These are phyloP conservation scores for Prorocentrum cordatum DNA, from an alignment of 169 alveolate genomes.

Conservation along the genomic window DNA sequence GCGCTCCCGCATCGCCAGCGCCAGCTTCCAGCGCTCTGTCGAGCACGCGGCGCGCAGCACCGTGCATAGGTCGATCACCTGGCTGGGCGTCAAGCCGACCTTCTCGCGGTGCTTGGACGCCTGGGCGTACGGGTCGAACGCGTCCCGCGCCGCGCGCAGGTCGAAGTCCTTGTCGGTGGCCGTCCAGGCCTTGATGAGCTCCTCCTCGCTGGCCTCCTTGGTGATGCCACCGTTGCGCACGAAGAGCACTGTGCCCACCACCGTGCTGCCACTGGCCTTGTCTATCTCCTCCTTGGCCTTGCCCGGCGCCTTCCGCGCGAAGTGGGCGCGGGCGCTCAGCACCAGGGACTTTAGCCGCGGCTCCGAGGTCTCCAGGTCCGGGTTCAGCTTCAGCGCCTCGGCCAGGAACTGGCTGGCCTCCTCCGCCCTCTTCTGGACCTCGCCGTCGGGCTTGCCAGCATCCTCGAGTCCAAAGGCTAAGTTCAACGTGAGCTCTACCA, in stretches of 20 bases:
- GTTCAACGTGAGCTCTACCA: slow-evolving; percentile 21
- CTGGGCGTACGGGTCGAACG: slow-evolving; percentile 26
- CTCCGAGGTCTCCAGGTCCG: neutral
- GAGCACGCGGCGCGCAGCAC: slow-evolving; percentile 32
- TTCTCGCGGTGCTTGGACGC: neutral
- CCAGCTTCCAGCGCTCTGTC: slow-evolving; percentile 24
- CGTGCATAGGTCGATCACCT: slow-evolving; percentile 10
- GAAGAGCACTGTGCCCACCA: slow-evolving; percentile 10
- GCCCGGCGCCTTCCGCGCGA: slow-evolving; percentile 45
- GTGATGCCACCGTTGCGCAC: slow-evolving; percentile 30
- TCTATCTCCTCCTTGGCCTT: slow-evolving; percentile 34
- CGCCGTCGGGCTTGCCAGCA: slow-evolving; percentile 17
- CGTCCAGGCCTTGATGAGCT: slow-evolving; percentile 45
- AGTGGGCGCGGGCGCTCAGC: slow-evolving; percentile 33
- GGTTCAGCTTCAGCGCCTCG: slow-evolving; percentile 24
- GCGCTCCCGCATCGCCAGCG: slow-evolving; percentile 17
- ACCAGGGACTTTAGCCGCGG: slow-evolving; percentile 12
- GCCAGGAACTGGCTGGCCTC: slow-evolving; percentile 28
- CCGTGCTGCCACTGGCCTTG: slow-evolving; percentile 46
- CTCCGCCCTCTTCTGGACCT: slow-evolving; percentile 42
- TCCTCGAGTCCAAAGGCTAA: slow-evolving; percentile 63
- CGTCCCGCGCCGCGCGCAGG: slow-evolving; percentile 14
- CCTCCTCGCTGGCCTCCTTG: slow-evolving; percentile 20
- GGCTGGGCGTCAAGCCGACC: slow-evolving; percentile 12
- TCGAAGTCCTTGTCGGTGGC: slow-evolving; percentile 22